phyloP scores from a whole-genome alignment of 1,139 yeast species.

The Lodderomyces metapsilosis region DNA sequence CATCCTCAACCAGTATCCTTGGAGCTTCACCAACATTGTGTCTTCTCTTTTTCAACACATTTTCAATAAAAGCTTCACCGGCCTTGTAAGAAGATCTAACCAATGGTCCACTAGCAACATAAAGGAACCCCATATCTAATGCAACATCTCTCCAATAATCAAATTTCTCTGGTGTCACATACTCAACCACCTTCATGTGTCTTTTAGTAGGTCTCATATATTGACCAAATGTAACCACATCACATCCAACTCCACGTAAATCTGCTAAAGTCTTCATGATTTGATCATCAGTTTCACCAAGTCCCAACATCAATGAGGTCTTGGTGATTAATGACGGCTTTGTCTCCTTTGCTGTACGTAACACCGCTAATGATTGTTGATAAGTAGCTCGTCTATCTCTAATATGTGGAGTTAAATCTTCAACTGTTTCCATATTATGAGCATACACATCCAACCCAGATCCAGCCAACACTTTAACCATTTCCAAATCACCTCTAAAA shows the following conservation, averaged over 20 bases:
- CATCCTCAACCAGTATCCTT: conserved; percentile 29
- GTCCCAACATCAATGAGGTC: conserved; percentile 93
- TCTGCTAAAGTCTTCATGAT: conserved; percentile 71
- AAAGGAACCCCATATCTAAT: conserved; percentile 85
- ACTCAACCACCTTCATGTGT: conserved; percentile 97
- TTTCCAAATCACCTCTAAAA: conserved; percentile 82
- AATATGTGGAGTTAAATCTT: conserved; percentile 88
- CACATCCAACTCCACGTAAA: conserved; percentile 74
- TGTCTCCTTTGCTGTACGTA: conserved; percentile 74
- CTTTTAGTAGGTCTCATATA: conserved; percentile 99
- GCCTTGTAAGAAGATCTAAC: conserved; percentile 97
- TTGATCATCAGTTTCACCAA: conserved; percentile 95
- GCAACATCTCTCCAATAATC: conserved; percentile 92
- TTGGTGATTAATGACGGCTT: conserved; percentile 82
- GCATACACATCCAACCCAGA: conserved; percentile 97
- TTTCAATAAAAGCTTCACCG: conserved; percentile 96
- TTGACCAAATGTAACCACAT: conserved; percentile 97
- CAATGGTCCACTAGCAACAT: conserved; percentile 96
- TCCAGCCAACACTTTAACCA: conserved; percentile 75
- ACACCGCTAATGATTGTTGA: conserved; percentile 78
- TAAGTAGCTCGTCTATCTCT: conserved; percentile 97
- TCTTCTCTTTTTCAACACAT: conserved; percentile 77
- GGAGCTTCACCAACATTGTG: conserved; percentile 50
- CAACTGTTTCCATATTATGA: conserved; percentile 95
- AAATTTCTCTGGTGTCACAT: conserved; percentile 91